Evolutionary conservation across 2,329 filamentous ascomycete species (phyloP), one percentile per base, ranked within the genome.

Genomic region (Xylaria multiplex): DNA sequence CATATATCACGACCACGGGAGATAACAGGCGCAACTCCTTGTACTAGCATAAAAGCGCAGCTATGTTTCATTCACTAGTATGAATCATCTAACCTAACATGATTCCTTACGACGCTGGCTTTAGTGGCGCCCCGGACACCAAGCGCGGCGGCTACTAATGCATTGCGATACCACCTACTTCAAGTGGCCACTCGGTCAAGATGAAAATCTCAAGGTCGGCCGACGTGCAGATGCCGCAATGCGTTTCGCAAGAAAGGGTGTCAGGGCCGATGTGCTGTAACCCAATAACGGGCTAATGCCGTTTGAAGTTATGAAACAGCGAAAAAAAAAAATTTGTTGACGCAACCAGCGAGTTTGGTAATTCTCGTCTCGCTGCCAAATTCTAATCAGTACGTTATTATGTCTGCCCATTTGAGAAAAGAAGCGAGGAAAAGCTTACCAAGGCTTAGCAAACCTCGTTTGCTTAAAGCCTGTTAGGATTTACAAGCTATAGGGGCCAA

Each of bases 181-280:
- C 59, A 8, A 24, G 30, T 32, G n/a, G 42, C 14, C 19, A 22
- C 35, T 3, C n/a, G 13, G 13, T 30, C 32, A 13, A 14, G 22
- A 30, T 55, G 43, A 22, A 9, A 40, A 11, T 24, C 37, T 64
- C 54, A 24, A 62, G 53, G 50, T 54, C 54, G 32, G 32, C 35
- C n/a, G 35, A 55, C 30, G 42, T 64, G 42, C 55, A 48, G n/a
- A 45, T 40, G 22, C 40, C 53, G 55, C 46, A 49, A 59, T n/a
- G 61, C 35, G 24, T 22, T 13, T 37, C 19, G 9, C 22, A 48
- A 37, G 32, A 22, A 14, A 43, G 37, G 50, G 30, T 46, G 9
- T n/a, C 27, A 9, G 45, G 46, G 5, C 22, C 8, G n/a, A 57
- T 64, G 62, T 58, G 35, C 57, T 62, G 46, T 40, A 62, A 65